Evolutionary conservation across 139 green algal genomes (phyloP), one percentile per base, ranked within the genome.

Genomic region (Chlamydomonas sphaeroides): DNA sequence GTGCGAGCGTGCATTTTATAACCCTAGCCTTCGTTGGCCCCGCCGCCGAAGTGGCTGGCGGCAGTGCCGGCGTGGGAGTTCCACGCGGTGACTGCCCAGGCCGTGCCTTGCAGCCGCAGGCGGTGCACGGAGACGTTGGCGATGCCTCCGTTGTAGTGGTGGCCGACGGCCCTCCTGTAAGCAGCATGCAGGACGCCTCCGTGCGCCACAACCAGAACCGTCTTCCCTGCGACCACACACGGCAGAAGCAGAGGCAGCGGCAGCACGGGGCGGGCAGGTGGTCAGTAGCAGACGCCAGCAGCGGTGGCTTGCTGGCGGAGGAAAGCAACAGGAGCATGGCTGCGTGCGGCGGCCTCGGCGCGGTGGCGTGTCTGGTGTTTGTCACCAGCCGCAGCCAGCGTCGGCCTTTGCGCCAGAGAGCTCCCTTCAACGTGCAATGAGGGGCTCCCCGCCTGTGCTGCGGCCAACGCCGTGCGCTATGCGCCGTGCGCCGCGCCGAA

Each of bases 81-180:
- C 75, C 75, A 82, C 1, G 38, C 21, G 23, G 65, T 11, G 21
- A 72, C 42, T 0, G 75, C 75, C 75, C 75, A 82, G 6, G 7
- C 6, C 4, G n/a, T 18, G 20, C 42, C 61, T 42, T 82, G 61
- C 0, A 82, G 32, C 45, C 32, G 42, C 21, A 82, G 3, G 5
- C 32, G 61, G 75, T 82, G 75, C 32, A 82, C 15, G 10, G 75
- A 82, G 32, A 62, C 75, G 62, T 82, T 82, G 41, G 42, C 45
- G 6, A 82, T 65, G 32, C 42, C 18, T 21, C 42, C 75, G 21
- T 48, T 30, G 75, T 51, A 82, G 1, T 20, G 0, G 18, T 65
- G 61, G 23, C 75, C 75, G 20, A 36, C 21, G 0, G 15, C 33
- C 6, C 73, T 61, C 5, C 25, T 25, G 62, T 82, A 72, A 7